Evolutionary conservation across 2,329 filamentous ascomycete species (phyloP).

Genomic region (Pleoardoris graminearum): DNA sequence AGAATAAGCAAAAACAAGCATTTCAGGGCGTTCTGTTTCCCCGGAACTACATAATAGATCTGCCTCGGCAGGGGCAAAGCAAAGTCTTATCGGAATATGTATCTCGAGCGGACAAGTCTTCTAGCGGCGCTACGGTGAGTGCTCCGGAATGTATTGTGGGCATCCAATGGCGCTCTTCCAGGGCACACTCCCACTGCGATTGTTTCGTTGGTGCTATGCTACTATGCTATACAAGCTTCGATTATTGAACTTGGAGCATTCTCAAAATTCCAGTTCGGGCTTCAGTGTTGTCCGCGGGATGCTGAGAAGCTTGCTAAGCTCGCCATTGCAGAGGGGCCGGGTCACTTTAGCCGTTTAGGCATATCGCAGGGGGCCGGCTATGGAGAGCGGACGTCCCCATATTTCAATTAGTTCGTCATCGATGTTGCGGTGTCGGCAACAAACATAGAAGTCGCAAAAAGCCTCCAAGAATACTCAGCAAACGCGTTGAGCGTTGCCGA

Average conservation of each 20-base stretch:
- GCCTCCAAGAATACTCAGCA: too few species aligned
- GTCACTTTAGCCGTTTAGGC: constrained; percentile 41
- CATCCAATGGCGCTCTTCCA: too few species aligned
- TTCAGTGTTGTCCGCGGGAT: background rate
- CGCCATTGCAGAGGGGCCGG: constrained; percentile 8
- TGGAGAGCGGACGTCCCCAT: too few species aligned
- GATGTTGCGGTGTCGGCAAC: too few species aligned
- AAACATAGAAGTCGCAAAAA: too few species aligned
- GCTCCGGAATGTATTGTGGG: too few species aligned
- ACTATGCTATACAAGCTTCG: too few species aligned
- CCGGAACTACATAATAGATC: constrained; percentile 30
- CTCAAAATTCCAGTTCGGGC: background rate
- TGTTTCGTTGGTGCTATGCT: too few species aligned
- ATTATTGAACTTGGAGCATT: background rate
- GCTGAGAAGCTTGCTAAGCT: background rate
- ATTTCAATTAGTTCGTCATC: background rate
- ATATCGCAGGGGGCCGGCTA: constrained; percentile 14
- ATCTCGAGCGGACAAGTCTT: background rate
- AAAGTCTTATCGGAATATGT: constrained; percentile 14
- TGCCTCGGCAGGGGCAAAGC: constrained; percentile 30
- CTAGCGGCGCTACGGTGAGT: too few species aligned
- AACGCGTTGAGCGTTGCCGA: too few species aligned
- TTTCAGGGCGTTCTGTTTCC: constrained; percentile 24
- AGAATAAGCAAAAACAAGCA: constrained; percentile 32
- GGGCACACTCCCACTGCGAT: too few species aligned